Evolutionary conservation across 768 basidiomycete genomes (phyloP), one percentile per base, ranked within the genome.

Genomic region (Boletus pseudo-olivaceus): DNA sequence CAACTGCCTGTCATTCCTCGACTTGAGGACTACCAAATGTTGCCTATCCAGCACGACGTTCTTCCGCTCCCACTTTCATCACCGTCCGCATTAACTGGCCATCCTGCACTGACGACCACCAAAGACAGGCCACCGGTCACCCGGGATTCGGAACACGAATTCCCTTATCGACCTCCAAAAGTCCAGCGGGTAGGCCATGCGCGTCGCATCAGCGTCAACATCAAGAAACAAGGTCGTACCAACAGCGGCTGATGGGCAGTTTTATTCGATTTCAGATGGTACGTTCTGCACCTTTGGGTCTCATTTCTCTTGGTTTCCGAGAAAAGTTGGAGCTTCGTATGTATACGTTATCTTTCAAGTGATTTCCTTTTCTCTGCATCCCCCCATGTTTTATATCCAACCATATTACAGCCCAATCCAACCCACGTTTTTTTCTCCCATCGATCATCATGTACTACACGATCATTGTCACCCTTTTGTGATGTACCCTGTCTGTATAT

Each of bases 171-270:
- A 9, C 69, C 73, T 23, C 69, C 67, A 20, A 65, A 62, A 50
- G 53, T 62, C 39, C 68, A 71, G 53, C 65, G 56, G n/a, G 58
- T 63, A 2, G 76, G 76, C 6, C 75, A 77, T 38, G 69, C 72
- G 12, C 67, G 71, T 29, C 73, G 76, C 14, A 66, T 76, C 55
- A 77, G 72, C 53, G 70, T 76, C 53, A 55, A 64, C 39, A 52
- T 74, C 62, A 74, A 70, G 62, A 71, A 70, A 44, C 53, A 55
- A 0, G 30, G 15, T 52, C 51, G 57, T 5, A 29, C 42, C 14
- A 42, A 27, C 33, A 58, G 62, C 14, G 52, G 50, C 9, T 68
- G 47, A 67, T 29, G 30, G 7, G 1, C 7, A 3, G 20, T 5
- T 14, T 30, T 32, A 5, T 34, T 2, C 19, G 15, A 19, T 42